Evolutionary conservation across 2,329 filamentous ascomycete species (phyloP).

Genomic region (Chrysoporthe deuterocubensis): DNA sequence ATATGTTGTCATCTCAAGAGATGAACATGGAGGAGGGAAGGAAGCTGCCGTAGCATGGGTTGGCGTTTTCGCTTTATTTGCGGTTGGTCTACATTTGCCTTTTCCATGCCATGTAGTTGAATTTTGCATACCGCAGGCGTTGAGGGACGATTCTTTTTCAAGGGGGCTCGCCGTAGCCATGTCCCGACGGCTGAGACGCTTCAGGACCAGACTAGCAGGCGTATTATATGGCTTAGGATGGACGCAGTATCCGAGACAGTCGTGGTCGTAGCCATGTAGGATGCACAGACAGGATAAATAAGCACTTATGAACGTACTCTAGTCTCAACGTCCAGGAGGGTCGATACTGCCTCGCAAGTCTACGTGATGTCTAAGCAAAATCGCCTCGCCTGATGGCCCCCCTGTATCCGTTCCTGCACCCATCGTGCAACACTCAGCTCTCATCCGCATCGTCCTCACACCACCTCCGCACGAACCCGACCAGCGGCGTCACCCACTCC

Average conservation of each 20-base stretch:
- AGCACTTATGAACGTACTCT: neutral
- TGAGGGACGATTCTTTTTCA: neutral
- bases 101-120: neutral
- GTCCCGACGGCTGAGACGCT: neutral
- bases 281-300: neutral
- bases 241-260: neutral
- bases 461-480: conserved; percentile 38
- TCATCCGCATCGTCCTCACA: conserved; percentile 27
- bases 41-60: neutral
- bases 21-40: neutral
- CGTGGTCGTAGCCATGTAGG: neutral
- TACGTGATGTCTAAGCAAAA: neutral
- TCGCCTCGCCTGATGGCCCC: no score
- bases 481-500: conserved; percentile 77
- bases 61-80: conserved; percentile 10
- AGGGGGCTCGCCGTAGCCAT: neutral
- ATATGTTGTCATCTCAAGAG: neutral
- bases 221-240: neutral
- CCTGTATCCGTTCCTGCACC: neutral
- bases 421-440: neutral
- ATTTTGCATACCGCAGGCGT: conserved; percentile 2
- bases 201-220: neutral
- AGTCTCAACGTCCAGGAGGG: neutral
- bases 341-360: neutral
- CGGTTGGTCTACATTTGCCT: neutral